Evolutionary conservation across 176 grass and related monocot genomes (phyloP).

Genomic region (Alloteropsis semialata): DNA sequence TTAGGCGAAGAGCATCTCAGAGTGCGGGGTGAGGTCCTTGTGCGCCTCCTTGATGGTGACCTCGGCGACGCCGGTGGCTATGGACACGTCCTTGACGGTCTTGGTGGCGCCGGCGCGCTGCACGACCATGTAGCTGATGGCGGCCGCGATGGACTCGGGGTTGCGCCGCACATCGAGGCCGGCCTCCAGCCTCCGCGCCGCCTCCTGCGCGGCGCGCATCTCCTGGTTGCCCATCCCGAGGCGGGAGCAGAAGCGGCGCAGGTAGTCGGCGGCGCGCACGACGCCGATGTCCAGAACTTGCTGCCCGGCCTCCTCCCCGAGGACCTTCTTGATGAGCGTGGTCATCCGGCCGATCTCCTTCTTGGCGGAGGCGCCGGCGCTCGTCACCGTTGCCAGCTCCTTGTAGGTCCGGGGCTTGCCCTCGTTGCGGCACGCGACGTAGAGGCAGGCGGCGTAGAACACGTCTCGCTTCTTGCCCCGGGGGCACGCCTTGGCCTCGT

Average conservation of each 20-base stretch:
- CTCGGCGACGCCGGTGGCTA: conserved; percentile 48
- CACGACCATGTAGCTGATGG: conserved; percentile 52
- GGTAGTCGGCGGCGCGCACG: conserved; percentile 37
- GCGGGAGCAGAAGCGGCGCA: conserved; percentile 45
- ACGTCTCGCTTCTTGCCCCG: conserved; percentile 7
- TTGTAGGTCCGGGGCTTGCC: conserved; percentile 50
- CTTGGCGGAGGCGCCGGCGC: conserved; percentile 6
- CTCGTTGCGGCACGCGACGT: conserved; percentile 50
- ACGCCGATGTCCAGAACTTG: conserved; percentile 35
- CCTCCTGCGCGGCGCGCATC: conserved; percentile 33
- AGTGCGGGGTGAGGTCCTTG: conserved; percentile 39
- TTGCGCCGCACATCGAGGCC: conserved; percentile 50
- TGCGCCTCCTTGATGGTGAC: conserved; percentile 45
- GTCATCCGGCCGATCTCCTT: conserved; percentile 49
- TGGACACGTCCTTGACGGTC: conserved; percentile 35
- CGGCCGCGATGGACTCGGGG: conserved; percentile 45
- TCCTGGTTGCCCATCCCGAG: conserved; percentile 47
- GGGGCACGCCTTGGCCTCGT: conserved; percentile 14
- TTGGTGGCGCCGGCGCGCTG: conserved; percentile 17
- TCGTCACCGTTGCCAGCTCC: conserved; percentile 40
- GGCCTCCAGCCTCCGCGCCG: conserved; percentile 24
- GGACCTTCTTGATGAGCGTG: conserved; percentile 33
- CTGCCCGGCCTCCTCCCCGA: conserved; percentile 30
- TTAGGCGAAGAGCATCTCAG: conserved; percentile 30
- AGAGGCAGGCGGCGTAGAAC: conserved; percentile 49